These are phyloP conservation scores for Ambrosiella xylebori DNA, from an alignment of 2,329 filamentous ascomycete species.

Conservation along the genomic window DNA sequence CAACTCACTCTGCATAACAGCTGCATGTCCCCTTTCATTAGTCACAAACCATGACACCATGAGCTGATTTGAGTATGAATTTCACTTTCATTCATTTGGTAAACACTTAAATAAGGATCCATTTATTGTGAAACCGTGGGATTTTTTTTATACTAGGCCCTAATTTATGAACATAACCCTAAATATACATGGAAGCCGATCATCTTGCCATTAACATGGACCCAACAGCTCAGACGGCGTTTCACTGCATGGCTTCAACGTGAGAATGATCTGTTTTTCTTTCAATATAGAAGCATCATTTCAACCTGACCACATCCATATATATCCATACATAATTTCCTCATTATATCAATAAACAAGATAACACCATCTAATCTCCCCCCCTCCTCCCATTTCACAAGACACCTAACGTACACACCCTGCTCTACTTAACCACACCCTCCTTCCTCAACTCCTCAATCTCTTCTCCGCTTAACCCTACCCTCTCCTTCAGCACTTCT, in stretches of 20 bases:
- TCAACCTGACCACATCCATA: too few relatives aligned
- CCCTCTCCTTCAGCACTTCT: constrained; percentile 48
- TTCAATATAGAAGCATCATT: neutral
- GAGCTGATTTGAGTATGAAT: too few relatives aligned
- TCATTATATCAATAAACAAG: too few relatives aligned
- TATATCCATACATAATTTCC: too few relatives aligned
- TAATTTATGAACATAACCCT: neutral
- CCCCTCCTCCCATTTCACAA: neutral
- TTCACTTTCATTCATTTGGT: too few relatives aligned
- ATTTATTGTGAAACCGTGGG: too few relatives aligned
- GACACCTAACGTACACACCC: neutral
- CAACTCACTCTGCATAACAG: too few relatives aligned
- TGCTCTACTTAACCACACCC: constrained; percentile 42
- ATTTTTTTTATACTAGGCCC: too few relatives aligned
- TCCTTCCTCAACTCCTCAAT: constrained; percentile 45
- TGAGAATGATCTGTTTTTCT: constrained; percentile 6
- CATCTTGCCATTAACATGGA: neutral
- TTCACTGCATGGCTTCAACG: neutral
- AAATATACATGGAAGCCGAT: neutral
- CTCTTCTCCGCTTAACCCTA: constrained; percentile 41
- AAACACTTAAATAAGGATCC: too few relatives aligned
- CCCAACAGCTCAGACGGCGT: constrained; percentile 1
- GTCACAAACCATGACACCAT: too few relatives aligned
- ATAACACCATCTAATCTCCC: neutral
- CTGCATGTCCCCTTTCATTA: too few relatives aligned